Conservation (phyloP, 2,329 filamentous ascomycete species). For the Ophiosphaerella korrae region DNA sequence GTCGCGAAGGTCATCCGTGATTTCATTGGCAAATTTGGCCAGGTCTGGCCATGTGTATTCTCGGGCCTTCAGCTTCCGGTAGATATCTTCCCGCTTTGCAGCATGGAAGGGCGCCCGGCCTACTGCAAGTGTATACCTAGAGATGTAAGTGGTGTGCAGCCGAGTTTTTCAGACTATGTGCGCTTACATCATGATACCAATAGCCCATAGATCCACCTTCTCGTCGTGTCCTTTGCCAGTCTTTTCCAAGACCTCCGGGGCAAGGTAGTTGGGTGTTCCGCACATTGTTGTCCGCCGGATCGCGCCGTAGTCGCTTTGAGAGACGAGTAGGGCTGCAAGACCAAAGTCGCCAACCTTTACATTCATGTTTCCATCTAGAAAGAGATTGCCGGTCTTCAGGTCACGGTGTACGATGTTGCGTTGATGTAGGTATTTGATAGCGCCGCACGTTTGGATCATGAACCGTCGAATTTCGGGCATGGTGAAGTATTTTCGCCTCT, state of each 20-base stretch:
- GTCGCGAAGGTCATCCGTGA: slow-evolving; percentile 76
- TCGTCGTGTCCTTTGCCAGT: slow-evolving; percentile 94
- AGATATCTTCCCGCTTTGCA: slow-evolving; percentile 83
- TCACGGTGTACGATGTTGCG: slow-evolving; percentile 97
- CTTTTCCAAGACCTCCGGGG: slow-evolving; percentile 93
- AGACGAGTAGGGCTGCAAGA: slow-evolving; percentile 86
- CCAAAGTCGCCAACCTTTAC: slow-evolving; percentile 98
- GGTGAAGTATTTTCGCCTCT: slow-evolving; percentile 85
- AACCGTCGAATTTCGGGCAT: slow-evolving; percentile 94
- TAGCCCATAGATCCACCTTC: slow-evolving; percentile 97
- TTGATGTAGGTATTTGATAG: slow-evolving; percentile 96
- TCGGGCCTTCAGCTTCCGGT: slow-evolving; percentile 68
- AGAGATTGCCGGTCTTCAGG: slow-evolving; percentile 97
- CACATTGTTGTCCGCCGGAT: slow-evolving; percentile 86
- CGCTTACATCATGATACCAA: slow-evolving; percentile 91
- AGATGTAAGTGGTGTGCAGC: slow-evolving; percentile 29
- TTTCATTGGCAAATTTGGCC: slow-evolving; percentile 69
- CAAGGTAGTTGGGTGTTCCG: slow-evolving; percentile 97
- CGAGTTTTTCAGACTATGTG: no score
- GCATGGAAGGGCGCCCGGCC: slow-evolving; percentile 97
- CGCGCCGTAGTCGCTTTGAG: slow-evolving; percentile 85
- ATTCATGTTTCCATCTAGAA: slow-evolving; percentile 93
- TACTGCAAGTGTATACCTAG: slow-evolving; percentile 90
- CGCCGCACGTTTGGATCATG: slow-evolving; percentile 91
- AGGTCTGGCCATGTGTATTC: slow-evolving; percentile 81